These are phyloP conservation scores for Diaporthe amygdali DNA, from an alignment of 2,329 filamentous ascomycete species.

Conservation along the genomic window DNA sequence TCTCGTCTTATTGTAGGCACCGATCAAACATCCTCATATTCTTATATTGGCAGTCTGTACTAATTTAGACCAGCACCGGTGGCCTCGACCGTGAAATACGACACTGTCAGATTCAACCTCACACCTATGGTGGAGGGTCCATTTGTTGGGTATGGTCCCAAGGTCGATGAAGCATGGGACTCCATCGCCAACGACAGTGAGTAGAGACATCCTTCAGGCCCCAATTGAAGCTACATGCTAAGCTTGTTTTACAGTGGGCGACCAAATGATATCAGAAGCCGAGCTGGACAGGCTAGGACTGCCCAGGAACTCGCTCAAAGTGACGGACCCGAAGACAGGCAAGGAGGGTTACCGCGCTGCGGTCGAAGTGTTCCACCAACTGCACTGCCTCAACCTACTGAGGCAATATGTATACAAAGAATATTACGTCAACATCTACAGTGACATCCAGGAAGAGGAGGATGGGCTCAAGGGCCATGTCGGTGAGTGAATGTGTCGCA, in stretches of 20 bases:
- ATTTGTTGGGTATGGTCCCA: slow-evolving; percentile 60
- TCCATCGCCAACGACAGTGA: slow-evolving; percentile 53
- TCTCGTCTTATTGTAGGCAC: slow-evolving; percentile 45
- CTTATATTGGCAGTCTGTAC: neutral
- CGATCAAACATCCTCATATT: neutral
- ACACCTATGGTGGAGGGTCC: slow-evolving; percentile 51
- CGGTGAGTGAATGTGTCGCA: slow-evolving; percentile 32
- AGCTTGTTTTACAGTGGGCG: slow-evolving; percentile 50
- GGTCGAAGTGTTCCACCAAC: slow-evolving; percentile 62
- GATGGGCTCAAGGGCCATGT: slow-evolving; percentile 48
- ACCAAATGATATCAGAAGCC: slow-evolving; percentile 62
- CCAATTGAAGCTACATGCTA: slow-evolving; percentile 1
- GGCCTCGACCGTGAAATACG: slow-evolving; percentile 51
- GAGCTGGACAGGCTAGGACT: slow-evolving; percentile 59
- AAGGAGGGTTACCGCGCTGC: slow-evolving; percentile 64
- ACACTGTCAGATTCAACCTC: slow-evolving; percentile 54
- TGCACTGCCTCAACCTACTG: slow-evolving; percentile 56
- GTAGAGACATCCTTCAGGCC: slow-evolving; percentile 22
- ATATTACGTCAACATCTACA: slow-evolving; percentile 43
- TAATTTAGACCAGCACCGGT: slow-evolving; percentile 48
- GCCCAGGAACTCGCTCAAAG: slow-evolving; percentile 58
- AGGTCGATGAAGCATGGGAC: slow-evolving; percentile 64
- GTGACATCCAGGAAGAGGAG: slow-evolving; percentile 38
- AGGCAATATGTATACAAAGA: slow-evolving; percentile 55
- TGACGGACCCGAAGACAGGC: slow-evolving; percentile 60